A percentile compares a stretch with the other conserved stretches of the same genome.
Conservation (phyloP, 768 basidiomycete species). For the Trametes maxima region DNA sequence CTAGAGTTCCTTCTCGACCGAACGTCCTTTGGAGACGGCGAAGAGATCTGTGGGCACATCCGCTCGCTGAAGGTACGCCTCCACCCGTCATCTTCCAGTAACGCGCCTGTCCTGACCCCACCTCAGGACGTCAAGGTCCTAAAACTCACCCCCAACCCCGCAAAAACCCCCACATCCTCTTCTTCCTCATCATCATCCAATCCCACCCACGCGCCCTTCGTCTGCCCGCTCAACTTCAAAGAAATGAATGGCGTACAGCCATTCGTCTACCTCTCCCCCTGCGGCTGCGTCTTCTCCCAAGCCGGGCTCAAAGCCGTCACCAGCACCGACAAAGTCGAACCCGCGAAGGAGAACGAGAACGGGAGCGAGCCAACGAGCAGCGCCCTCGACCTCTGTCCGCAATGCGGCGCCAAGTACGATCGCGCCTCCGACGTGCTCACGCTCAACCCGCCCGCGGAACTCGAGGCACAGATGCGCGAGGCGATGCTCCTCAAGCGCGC, state of each 20-base stretch:
- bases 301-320: constrained; percentile 75
- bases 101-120: background rate
- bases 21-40: constrained; percentile 85
- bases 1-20: constrained; percentile 89
- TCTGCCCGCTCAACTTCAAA: constrained; percentile 89
- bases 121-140: constrained; percentile 83
- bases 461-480: constrained; percentile 58
- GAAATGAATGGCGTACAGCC: constrained; percentile 93
- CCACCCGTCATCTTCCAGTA: background rate
- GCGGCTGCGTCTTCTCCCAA: constrained; percentile 91
- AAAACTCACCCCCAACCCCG: constrained; percentile 74
- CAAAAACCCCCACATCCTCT: constrained; percentile 34
- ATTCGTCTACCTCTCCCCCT: constrained; percentile 83
- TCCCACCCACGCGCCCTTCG: constrained; percentile 66
- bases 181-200: constrained; percentile 42
- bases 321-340: constrained; percentile 26
- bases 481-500: constrained; percentile 61
- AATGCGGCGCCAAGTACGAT: constrained; percentile 74
- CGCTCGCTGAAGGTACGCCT: constrained; percentile 79
- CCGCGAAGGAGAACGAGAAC: constrained; percentile 34
- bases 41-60: constrained; percentile 90
- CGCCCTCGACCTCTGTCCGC: constrained; percentile 67
- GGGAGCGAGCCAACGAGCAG: constrained; percentile 30
- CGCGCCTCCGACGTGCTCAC: constrained; percentile 53
- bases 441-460: constrained; percentile 75